These are phyloP conservation scores for Alternaria arborescens DNA, from an alignment of 2,329 filamentous ascomycete species.

Conservation along the genomic window DNA sequence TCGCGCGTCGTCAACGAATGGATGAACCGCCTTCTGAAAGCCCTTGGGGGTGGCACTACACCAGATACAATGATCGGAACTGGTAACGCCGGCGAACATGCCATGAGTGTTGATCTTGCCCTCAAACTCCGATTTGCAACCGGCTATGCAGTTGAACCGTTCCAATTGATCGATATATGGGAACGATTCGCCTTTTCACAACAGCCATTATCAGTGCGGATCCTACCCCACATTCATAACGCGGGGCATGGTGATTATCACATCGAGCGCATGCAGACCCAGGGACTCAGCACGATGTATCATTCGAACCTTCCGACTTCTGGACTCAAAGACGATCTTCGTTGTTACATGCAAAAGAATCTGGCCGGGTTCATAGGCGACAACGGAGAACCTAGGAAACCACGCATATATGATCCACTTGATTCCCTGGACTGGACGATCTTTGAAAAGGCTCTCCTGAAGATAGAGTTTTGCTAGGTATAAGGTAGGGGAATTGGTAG, in stretches of 20 bases:
- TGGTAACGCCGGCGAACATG: conserved; percentile 29
- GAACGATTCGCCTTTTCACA: conserved; percentile 7
- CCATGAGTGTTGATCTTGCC: conserved; percentile 24
- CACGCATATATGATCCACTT: not conserved
- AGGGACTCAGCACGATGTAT: conserved; percentile 26
- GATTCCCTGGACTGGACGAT: not conserved
- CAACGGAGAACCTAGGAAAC: not conserved
- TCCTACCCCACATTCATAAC: conserved; percentile 27
- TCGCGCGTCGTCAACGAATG: conserved; percentile 24
- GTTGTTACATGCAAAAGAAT: conserved; percentile 3
- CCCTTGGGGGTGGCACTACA: not conserved
- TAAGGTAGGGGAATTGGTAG: not conserved
- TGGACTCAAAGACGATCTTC: conserved; percentile 12
- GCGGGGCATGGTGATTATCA: conserved; percentile 20
- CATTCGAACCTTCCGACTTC: conserved; percentile 12
- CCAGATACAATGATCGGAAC: conserved; percentile 10
- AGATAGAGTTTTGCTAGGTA: not conserved
- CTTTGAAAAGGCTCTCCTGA: not conserved
- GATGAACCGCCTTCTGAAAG: conserved; percentile 20
- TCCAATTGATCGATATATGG: conserved; percentile 23
- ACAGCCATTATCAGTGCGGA: not conserved
- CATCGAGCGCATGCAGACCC: conserved; percentile 21
- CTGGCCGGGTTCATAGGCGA: not conserved
- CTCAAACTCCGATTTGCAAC: conserved; percentile 24
- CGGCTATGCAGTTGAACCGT: conserved; percentile 28